These are phyloP conservation scores for Stephania japonica DNA, from an alignment of 164 flowering plant species.

Conservation along the genomic window DNA sequence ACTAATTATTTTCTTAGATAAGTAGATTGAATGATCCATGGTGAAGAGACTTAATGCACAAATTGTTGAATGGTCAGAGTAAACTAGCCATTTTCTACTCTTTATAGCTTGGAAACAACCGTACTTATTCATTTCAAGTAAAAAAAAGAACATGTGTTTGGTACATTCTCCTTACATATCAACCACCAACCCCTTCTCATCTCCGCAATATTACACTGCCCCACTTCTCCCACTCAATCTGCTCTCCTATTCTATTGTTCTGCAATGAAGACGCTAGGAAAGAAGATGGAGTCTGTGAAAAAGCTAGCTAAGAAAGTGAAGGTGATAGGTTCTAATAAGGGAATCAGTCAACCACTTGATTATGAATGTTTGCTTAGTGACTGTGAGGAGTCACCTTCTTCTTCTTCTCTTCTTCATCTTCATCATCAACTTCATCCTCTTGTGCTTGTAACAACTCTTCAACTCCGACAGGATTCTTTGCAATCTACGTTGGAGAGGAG, in stretches of 20 bases:
- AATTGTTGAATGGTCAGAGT: constrained; percentile 2
- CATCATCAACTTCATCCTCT: neutral
- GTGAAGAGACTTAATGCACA: neutral
- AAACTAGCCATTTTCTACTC: neutral
- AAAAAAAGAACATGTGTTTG: constrained; percentile 4
- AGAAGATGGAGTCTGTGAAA: constrained; percentile 23
- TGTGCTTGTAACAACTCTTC: neutral
- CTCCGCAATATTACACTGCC: constrained; percentile 4
- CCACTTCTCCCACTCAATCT: neutral
- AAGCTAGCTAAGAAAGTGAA: constrained; percentile 31
- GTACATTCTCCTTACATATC: constrained; percentile 14
- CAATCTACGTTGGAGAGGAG: constrained; percentile 75
- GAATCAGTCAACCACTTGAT: constrained; percentile 1
- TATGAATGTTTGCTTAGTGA: constrained; percentile 16
- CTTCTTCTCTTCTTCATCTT: constrained; percentile 6
- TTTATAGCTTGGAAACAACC: neutral
- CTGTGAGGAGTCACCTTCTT: constrained; percentile 9
- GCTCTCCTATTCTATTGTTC: neutral
- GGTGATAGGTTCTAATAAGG: neutral
- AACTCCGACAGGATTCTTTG: constrained; percentile 59
- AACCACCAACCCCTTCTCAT: neutral
- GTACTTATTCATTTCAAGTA: neutral
- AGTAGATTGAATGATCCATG: neutral
- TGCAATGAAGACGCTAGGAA: constrained; percentile 19
- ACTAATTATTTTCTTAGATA: neutral